Percentiles rank a stretch among this genome's conserved stretches.
Conservation (phyloP, 805 yeast genomes). For the Candida argentea region DNA sequence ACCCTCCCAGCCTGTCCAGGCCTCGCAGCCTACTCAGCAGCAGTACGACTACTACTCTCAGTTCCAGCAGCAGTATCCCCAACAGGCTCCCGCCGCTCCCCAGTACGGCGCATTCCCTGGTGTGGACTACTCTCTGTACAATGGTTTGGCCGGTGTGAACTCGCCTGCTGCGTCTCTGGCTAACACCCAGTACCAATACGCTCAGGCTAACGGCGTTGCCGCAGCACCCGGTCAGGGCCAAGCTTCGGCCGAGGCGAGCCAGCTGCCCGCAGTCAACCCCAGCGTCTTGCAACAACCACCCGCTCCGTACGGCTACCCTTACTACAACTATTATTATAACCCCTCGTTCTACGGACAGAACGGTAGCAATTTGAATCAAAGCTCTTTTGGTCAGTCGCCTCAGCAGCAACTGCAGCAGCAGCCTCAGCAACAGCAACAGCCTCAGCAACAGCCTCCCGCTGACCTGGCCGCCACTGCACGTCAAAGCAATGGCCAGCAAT, state of each 20-base stretch:
- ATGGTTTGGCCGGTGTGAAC: slow-evolving; percentile 22
- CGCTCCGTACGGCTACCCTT: slow-evolving; percentile 33
- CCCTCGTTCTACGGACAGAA: slow-evolving; percentile 31
- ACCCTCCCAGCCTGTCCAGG: slow-evolving; percentile 9
- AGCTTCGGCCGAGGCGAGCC: slow-evolving; percentile 10
- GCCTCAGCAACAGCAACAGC: not conserved
- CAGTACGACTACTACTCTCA: slow-evolving; percentile 24
- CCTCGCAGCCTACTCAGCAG: slow-evolving; percentile 10
- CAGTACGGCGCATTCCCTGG: slow-evolving; percentile 37
- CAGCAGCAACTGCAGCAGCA: not conserved
- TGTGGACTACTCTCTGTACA: slow-evolving; percentile 31
- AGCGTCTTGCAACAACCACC: slow-evolving; percentile 18
- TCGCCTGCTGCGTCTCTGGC: slow-evolving; percentile 20
- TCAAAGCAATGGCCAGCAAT: slow-evolving; percentile 2
- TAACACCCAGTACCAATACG: slow-evolving; percentile 13
- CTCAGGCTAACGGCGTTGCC: no score
- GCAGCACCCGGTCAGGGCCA: slow-evolving; percentile 11
- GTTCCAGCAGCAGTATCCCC: slow-evolving; percentile 30
- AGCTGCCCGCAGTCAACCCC: slow-evolving; percentile 16
- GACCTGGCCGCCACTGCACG: slow-evolving; percentile 5
- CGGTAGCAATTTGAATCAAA: slow-evolving; percentile 15
- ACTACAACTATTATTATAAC: slow-evolving; percentile 32
- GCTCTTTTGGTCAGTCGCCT: slow-evolving; percentile 9
- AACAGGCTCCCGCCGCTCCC: slow-evolving; percentile 32
- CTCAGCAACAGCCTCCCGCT: no score